phyloP scores from a whole-genome alignment of 169 alveolate species.

The Cryptosporidium tyzzeri region DNA sequence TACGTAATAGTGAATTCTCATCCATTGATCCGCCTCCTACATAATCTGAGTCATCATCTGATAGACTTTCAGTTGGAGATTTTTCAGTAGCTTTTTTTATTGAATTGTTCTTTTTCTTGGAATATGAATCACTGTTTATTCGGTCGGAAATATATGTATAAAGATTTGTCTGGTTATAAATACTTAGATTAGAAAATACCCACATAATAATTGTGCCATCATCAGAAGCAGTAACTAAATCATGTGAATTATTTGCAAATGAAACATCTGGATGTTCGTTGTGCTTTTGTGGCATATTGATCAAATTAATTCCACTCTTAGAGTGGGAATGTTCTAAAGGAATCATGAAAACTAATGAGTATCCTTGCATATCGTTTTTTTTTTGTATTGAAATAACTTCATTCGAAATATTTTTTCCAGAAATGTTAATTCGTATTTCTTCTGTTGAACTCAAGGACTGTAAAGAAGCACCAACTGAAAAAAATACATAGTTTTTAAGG shows the following conservation, averaged over 20 bases:
- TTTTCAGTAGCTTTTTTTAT: background rate
- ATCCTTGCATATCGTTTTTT: constrained; percentile 7
- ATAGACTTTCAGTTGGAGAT: background rate
- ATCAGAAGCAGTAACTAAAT: constrained; percentile 83
- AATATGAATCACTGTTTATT: constrained; percentile 32
- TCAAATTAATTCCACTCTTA: background rate
- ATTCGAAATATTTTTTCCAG: background rate
- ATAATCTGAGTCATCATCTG: constrained; percentile 46
- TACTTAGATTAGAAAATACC: constrained; percentile 23
- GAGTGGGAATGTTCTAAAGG: constrained; percentile 1
- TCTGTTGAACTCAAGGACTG: constrained; percentile 24
- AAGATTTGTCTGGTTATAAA: constrained; percentile 10
- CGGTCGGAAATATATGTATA: constrained; percentile 49
- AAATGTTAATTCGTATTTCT: constrained; percentile 39
- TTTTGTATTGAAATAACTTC: background rate
- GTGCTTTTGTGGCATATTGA: constrained; percentile 74
- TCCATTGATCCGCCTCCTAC: constrained; percentile 10
- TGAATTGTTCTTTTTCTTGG: constrained; percentile 9
- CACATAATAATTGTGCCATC: constrained; percentile 81
- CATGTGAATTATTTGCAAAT: constrained; percentile 80
- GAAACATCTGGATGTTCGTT: constrained; percentile 82
- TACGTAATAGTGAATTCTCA: constrained; percentile 27
- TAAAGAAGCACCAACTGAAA: constrained; percentile 70
- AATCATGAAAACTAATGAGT: constrained; percentile 41
- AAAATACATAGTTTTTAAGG: background rate